These are phyloP conservation scores for Symbiodinium pilosum DNA, from an alignment of 73 alveolate species.

Conservation along the genomic window DNA sequence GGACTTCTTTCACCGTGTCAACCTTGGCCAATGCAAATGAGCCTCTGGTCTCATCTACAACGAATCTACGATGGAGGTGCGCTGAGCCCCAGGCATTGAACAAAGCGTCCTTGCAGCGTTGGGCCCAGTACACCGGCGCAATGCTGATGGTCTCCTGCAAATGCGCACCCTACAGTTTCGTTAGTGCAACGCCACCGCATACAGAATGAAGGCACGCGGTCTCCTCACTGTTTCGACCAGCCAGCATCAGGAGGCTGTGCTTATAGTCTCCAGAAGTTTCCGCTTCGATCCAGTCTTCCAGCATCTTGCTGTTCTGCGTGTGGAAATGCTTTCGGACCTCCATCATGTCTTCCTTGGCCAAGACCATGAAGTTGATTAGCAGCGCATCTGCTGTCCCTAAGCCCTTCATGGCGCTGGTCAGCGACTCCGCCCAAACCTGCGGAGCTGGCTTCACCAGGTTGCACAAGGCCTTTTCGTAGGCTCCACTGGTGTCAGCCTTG, in stretches of 20 bases:
- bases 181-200: too few relatives aligned
- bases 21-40: slow-evolving; percentile 5
- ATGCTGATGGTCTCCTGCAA: slow-evolving; percentile 83
- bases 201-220: neutral
- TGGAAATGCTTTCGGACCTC: slow-evolving; percentile 55
- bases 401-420: slow-evolving; percentile 82
- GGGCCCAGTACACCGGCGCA: slow-evolving; percentile 93
- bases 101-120: slow-evolving; percentile 75
- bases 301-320: slow-evolving; percentile 39
- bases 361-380: slow-evolving; percentile 82
- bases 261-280: slow-evolving; percentile 88
- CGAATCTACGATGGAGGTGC: neutral
- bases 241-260: slow-evolving; percentile 73
- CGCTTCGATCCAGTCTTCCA: slow-evolving; percentile 69
- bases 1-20: slow-evolving; percentile 47
- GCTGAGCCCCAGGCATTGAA: slow-evolving; percentile 26
- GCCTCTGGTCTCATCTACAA: too few relatives aligned
- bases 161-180: too few relatives aligned
- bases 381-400: slow-evolving; percentile 68
- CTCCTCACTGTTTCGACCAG: slow-evolving; percentile 89
- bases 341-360: slow-evolving; percentile 94
- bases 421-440: slow-evolving; percentile 83
- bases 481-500: slow-evolving; percentile 88
- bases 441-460: slow-evolving; percentile 62
- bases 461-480: slow-evolving; percentile 65